Evolutionary conservation across 2,329 filamentous ascomycete genomes (phyloP), one percentile per base, ranked within the genome.

Genomic region (Sclerotinia minor): DNA sequence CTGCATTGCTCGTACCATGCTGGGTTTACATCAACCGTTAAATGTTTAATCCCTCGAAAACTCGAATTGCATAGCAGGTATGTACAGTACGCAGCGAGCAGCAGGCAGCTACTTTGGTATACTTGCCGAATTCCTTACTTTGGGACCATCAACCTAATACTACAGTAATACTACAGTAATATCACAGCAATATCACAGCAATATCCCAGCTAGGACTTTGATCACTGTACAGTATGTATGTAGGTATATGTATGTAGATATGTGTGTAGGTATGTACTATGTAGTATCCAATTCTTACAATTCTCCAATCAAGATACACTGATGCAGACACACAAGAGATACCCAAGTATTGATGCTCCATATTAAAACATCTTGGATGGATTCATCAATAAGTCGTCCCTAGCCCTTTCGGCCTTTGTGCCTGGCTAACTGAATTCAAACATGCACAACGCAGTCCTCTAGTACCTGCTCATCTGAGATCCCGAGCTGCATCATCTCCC

Each of bases 1-100:
- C 26, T 54, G 52, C 52, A 54, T 54, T 45, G 29, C 55, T 59
- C 55, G 55, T 59, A 45, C 55, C 55, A 59, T 59, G 41, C 26
- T 59, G 55, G 55, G 55, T 59, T 59, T 59, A 26, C 35, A 44
- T 35, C 26, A 32, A n/a, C 52, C 3, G 52, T 54, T 35, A 15
- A 21, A 29, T n/a, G 5, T 21, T 21, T 21, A n/a, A 54, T 6
- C 8, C 50, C 24, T 21, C 26, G 50, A 53, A 17, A 15, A 21
- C 50, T 11, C 19, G 45, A 5, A 5, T 21, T 53, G 5, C 38
- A 11, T 53, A 15, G 9, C 15, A 15, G 38, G 38, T 41, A 15
- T 11, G 38, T 41, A 21, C 52, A 35, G 35, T 35, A 9, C 35
- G 15, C 52, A 53, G 9, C 52, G 32, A 17, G 38, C n/a, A 58